Base-by-base conservation (phyloP, 2,329 filamentous ascomycete species). In the Clarireedia paspali region DNA sequence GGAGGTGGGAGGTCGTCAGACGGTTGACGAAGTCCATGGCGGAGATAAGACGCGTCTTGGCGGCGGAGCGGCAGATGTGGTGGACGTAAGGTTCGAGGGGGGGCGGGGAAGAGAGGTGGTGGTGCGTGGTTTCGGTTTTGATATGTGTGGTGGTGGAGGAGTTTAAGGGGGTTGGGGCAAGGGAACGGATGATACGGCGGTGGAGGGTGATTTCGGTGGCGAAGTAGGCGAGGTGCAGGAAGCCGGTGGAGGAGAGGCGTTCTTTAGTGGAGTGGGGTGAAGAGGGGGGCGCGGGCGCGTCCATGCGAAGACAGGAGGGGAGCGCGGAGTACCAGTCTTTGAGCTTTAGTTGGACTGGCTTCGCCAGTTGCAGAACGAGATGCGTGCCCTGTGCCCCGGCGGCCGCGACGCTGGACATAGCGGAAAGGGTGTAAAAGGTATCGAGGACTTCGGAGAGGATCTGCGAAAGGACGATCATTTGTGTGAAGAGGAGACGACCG, bases 1-100 rank as follows among this genome's bases (percentile, higher is more conserved):
- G 84, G 30, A 96, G 79, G 66, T 97, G 91, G 38, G 85, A 83
- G 0, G 90, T 89, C 46, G 88, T 90, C 34, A 97, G 81, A 0
- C 92, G 86, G 72, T 96, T 96, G 65, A 96, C 91, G 71, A 96
- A 96, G 70, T 97, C 92, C 88, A 97, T 95, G 61, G 91, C 91
- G 23, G 89, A 95, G 67, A 96, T 96, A 36, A 97, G 80, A 5
- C 92, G 87, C 0, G 92, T 95, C 71, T 96, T 96, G 53, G 92
- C 92, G 4, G 92, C 92, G 56, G 87, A 91, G 53, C 92, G 90
- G 72, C 91, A 96, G 64, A 96, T 96, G 71, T 95, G 89, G 55
- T 91, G 82, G 50, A 95, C 83, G 65, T 96, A 95, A 0, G 86
- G 81, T 67, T 95, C 89, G 40, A 85, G 76, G 71, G 54, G 69